A percentile compares a stretch with the other conserved stretches of the same genome.
Evolutionary conservation across 805 yeast species (phyloP).

Genomic region (Blastobotrys peoriensis): DNA sequence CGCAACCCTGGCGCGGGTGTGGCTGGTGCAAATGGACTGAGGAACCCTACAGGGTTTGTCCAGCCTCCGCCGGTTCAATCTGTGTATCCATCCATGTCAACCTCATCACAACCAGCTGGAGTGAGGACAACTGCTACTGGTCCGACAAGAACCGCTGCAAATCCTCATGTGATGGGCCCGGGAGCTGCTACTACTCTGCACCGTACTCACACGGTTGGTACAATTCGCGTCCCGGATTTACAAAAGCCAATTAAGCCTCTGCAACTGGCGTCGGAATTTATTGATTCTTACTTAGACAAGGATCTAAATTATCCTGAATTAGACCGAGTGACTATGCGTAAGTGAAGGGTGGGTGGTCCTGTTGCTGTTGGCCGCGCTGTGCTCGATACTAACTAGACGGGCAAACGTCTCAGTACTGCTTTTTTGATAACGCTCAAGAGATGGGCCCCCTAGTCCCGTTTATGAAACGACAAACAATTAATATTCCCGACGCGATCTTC

Average conservation of each 20-base stretch:
- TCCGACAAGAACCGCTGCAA: background rate
- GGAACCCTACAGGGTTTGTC: background rate
- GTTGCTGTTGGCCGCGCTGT: background rate
- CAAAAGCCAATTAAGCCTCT: constrained; percentile 16
- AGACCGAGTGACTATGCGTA: constrained; percentile 28
- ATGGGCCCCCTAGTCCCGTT: constrained; percentile 48
- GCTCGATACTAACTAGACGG: constrained; percentile 14
- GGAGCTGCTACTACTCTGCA: background rate
- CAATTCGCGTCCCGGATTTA: constrained; percentile 13
- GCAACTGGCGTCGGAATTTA: constrained; percentile 23
- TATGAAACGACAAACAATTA: constrained; percentile 59
- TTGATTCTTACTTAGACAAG: constrained; percentile 25
- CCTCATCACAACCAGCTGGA: background rate
- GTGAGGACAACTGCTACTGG: background rate
- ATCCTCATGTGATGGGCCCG: too few species aligned
- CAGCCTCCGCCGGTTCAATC: constrained; percentile 5
- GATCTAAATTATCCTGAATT: constrained; percentile 32
- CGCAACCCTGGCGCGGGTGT: too few species aligned
- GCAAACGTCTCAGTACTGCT: constrained; percentile 25
- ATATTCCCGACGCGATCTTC: constrained; percentile 75
- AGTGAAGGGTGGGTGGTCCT: background rate
- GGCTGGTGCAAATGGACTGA: background rate
- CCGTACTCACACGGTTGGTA: constrained; percentile 7
- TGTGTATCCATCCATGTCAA: background rate
- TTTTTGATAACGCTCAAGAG: constrained; percentile 16